Conservation (phyloP, 139 green algal genomes). For the Chlamydomonas sphaeroides region DNA sequence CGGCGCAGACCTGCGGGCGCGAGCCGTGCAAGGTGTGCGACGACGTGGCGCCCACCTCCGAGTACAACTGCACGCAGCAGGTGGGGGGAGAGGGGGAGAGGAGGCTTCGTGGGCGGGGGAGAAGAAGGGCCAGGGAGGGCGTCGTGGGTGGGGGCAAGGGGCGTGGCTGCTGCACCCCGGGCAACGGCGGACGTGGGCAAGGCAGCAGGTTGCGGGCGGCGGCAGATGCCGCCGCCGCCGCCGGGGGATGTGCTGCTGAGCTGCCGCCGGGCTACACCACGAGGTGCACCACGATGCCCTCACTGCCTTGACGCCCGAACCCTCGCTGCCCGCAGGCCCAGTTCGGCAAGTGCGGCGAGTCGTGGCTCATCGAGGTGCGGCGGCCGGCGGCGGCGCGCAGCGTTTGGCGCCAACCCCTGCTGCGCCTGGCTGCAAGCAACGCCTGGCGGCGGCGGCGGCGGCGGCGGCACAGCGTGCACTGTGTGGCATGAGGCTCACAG, state of each 20-base stretch:
- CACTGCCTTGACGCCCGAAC: not conserved
- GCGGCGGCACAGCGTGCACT: not conserved
- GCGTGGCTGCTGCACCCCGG: not conserved
- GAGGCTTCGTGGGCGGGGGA: not conserved
- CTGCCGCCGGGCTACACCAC: not conserved
- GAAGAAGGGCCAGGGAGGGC: too few relatives aligned
- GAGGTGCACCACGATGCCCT: not conserved
- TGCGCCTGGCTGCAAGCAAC: too few relatives aligned
- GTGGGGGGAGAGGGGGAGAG: not conserved
- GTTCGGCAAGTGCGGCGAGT: conserved; percentile 35
- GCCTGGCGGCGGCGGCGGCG: not conserved
- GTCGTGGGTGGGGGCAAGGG: not conserved
- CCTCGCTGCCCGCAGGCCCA: not conserved
- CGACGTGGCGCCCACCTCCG: conserved; percentile 23
- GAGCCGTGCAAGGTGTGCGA: conserved; percentile 24
- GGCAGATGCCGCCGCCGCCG: not conserved
- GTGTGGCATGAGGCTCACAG: too few relatives aligned
- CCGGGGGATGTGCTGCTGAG: too few relatives aligned
- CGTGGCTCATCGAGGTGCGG: conserved; percentile 14
- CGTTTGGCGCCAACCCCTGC: too few relatives aligned
- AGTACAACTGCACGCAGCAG: conserved; percentile 44
- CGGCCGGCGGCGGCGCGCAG: not conserved
- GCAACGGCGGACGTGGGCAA: too few relatives aligned
- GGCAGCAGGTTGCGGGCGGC: too few relatives aligned
- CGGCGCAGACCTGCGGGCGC: conserved; percentile 40